Conservation (phyloP, 2,329 filamentous ascomycete genomes). For the Albifimbria verrucaria region DNA sequence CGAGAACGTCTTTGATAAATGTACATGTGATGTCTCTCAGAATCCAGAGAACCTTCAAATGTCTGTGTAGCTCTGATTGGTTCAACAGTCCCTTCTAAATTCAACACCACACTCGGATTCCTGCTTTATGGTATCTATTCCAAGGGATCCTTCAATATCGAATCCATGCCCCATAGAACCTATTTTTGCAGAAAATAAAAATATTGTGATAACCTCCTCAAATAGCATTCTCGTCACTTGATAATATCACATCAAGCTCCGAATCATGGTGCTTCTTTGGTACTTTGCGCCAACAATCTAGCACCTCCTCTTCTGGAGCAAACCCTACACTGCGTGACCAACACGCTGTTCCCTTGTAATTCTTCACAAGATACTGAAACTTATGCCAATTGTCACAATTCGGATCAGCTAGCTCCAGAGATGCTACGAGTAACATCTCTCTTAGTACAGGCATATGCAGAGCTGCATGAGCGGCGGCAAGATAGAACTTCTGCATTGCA, state of each 20-base stretch:
- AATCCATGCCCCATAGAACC: too few species aligned
- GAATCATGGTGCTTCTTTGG: neutral
- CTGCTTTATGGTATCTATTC: too few species aligned
- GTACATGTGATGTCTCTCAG: too few species aligned
- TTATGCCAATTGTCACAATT: neutral
- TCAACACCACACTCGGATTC: too few species aligned
- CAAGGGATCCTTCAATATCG: too few species aligned
- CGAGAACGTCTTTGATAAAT: too few species aligned
- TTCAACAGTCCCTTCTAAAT: too few species aligned
- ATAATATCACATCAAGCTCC: neutral
- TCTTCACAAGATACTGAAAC: neutral
- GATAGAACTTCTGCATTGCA: neutral
- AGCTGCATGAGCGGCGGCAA: neutral
- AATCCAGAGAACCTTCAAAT: too few species aligned
- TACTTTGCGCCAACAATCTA: neutral
- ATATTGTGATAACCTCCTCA: too few species aligned
- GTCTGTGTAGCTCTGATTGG: too few species aligned
- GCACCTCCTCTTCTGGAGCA: neutral
- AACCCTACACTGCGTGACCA: neutral
- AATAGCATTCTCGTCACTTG: neutral
- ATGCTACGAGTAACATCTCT: neutral
- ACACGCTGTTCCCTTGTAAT: neutral
- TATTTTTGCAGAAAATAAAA: too few species aligned
- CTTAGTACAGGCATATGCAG: neutral
- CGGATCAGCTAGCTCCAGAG: neutral